Percentiles rank a stretch among this genome's conserved stretches.
Evolutionary conservation across 2,329 filamentous ascomycete species (phyloP).

Genomic region (Colletotrichum theobromicola): DNA sequence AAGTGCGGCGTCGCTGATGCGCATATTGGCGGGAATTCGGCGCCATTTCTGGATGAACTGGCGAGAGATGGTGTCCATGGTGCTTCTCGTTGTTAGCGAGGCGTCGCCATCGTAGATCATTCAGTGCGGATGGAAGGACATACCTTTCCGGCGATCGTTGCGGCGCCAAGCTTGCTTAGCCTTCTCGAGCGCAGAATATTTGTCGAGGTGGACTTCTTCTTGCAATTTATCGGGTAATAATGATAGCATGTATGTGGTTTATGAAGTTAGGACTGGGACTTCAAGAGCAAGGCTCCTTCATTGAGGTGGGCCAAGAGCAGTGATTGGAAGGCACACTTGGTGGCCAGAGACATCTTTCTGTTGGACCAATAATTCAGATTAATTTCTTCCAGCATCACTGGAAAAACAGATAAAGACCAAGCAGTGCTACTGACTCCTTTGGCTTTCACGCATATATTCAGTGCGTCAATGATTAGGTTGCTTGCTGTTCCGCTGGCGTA

Average conservation of each 20-base stretch:
- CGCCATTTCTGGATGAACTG: background rate
- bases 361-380: background rate
- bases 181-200: background rate
- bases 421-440: background rate
- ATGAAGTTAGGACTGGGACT: no score
- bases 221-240: no score
- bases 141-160: background rate
- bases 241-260: no score
- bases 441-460: background rate
- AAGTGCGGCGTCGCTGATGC: background rate
- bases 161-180: background rate
- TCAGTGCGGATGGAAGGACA: background rate
- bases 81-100: background rate
- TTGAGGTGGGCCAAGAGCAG: no score
- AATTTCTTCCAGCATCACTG: background rate
- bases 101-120: background rate
- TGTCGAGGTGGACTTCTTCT: background rate
- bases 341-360: background rate
- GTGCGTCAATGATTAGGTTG: background rate
- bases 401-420: background rate
- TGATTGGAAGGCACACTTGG: no score
- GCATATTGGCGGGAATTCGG: background rate
- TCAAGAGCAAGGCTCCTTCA: no score
- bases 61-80: background rate
- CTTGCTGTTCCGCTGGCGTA: background rate